These are phyloP conservation scores for Elongisporangium anandrum DNA, from an alignment of 352 stramenopile genomes.

Conservation along the genomic window DNA sequence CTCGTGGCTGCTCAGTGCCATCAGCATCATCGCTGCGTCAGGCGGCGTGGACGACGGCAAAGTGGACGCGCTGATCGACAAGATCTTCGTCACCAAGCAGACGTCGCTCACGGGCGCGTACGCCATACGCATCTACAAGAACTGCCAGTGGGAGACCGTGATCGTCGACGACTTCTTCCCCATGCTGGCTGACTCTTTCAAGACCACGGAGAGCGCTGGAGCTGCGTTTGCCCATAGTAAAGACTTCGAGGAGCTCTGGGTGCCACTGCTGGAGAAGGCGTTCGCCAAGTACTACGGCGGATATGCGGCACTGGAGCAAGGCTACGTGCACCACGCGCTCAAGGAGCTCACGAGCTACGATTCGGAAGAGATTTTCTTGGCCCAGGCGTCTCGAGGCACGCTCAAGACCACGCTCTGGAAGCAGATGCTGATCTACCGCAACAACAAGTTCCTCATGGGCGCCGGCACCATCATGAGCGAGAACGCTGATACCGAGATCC, in stretches of 20 bases:
- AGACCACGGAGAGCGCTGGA: constrained; percentile 54
- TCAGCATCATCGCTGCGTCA: constrained; percentile 89
- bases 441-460: constrained; percentile 90
- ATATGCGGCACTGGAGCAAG: constrained; percentile 79
- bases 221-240: constrained; percentile 85
- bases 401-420: constrained; percentile 90
- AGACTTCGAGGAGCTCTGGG: constrained; percentile 90
- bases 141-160: constrained; percentile 91
- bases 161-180: constrained; percentile 92
- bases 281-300: constrained; percentile 91
- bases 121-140: constrained; percentile 88
- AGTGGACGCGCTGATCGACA: constrained; percentile 85
- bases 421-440: constrained; percentile 76
- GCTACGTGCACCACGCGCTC: constrained; percentile 91
- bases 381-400: constrained; percentile 71
- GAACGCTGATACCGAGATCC: constrained; percentile 82
- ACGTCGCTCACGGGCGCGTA: constrained; percentile 91
- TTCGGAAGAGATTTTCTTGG: constrained; percentile 87
- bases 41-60: constrained; percentile 85
- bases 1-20: constrained; percentile 87
- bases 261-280: constrained; percentile 91
- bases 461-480: constrained; percentile 83
- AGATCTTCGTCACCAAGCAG: constrained; percentile 88
- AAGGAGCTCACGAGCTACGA: constrained; percentile 83
- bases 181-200: constrained; percentile 49